Evolutionary conservation across 129 eudicot species (phyloP), one percentile per base, ranked within the genome.

Genomic region (Pulicaria dysenterica): DNA sequence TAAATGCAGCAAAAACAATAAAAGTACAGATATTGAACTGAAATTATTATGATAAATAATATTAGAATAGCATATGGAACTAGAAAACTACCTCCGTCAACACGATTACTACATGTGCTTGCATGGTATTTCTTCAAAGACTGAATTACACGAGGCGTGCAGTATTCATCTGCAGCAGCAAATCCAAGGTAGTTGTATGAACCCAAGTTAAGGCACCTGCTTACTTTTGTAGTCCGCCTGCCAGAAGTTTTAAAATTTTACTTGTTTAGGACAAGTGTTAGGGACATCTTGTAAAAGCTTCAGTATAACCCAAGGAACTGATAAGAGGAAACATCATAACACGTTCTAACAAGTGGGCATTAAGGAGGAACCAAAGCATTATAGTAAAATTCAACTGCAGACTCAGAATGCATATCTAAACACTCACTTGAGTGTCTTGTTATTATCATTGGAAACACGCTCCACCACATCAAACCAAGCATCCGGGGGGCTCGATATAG

Each of bases 381-480:
- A 45, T 17, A 72, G 12, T 42, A 48, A 19, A 34, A n/a, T 15
- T 9, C 12, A 58, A 44, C 37, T 37, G 48, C 48, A 38, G 50
- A 37, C 73, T 48, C 3, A 19, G 38, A 70, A 40, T 47, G 17
- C 44, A 42, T 5, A 76, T 38, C 3, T 5, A 47, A 65, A 61
- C 41, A 77, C 91, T 74, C 82, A 91, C 97, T 88, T 86, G 47
- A 91, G 81, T 10, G 97, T 92, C 85, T 92, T 92, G 91, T 92
- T 92, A 69, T 81, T 80, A 75, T 92, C 96, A 68, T 85, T 83
- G 72, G 97, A 92, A 70, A 82, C 84, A 79, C 97, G 97, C 83
- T 92, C 97, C 69, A 92, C 97, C 85, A 89, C 86, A 79, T 92
- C 89, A 85, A 92, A 81, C 97, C 97, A 92, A 79, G 97, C 96